A percentile compares a stretch with the other conserved stretches of the same genome.
Conservation (phyloP, 176 grass and related monocot species). For the Aegilops umbellulata region DNA sequence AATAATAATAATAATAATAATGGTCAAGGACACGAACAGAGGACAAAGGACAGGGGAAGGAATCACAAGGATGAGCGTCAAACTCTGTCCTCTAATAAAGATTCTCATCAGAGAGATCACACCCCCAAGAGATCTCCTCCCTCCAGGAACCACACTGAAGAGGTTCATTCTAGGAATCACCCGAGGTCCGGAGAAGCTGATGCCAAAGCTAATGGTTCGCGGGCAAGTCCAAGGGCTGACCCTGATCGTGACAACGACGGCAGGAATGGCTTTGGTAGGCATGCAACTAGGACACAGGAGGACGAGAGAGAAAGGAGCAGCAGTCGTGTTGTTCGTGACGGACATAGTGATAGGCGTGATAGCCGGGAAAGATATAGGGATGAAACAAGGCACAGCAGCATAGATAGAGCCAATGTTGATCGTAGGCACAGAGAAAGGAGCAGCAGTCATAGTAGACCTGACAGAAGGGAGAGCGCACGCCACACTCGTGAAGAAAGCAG, state of each 20-base stretch:
- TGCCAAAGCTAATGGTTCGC: constrained; percentile 25
- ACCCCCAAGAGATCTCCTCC: constrained; percentile 24
- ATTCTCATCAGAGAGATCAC: constrained; percentile 32
- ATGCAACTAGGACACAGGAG: constrained; percentile 18
- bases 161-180: constrained; percentile 11
- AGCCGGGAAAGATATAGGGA: constrained; percentile 42
- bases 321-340: constrained; percentile 13
- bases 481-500: constrained; percentile 31
- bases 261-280: constrained; percentile 27
- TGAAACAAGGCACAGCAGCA: constrained; percentile 30
- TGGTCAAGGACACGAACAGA: constrained; percentile 1
- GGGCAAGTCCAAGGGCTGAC: constrained; percentile 33
- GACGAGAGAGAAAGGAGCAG: constrained; percentile 52
- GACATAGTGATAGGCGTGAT: constrained; percentile 39
- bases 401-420: constrained; percentile 39
- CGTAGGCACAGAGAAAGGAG: constrained; percentile 57
- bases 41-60: constrained; percentile 28
- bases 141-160: neutral
- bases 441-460: constrained; percentile 51
- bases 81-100: constrained; percentile 15
- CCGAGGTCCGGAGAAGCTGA: constrained; percentile 23
- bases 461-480: constrained; percentile 34
- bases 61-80: constrained; percentile 14
- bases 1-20: constrained; percentile 1
- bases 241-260: constrained; percentile 24